Conservation (phyloP, 2,329 filamentous ascomycete species). For the Cladophialophora bantiana region DNA sequence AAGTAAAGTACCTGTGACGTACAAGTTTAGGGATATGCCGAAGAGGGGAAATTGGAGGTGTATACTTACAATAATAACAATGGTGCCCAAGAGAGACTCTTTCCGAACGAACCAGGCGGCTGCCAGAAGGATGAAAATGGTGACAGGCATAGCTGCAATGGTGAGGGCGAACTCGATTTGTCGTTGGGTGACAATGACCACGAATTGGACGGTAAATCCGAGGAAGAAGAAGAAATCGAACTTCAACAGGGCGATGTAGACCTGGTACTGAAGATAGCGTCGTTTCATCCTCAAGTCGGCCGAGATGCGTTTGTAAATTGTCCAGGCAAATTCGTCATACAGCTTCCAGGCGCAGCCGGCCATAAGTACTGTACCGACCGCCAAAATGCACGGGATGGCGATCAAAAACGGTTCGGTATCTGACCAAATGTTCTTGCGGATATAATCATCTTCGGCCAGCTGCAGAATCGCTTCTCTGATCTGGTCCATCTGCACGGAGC, state of each 20-base stretch:
- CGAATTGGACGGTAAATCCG: slow-evolving; percentile 96
- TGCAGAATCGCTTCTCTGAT: slow-evolving; percentile 74
- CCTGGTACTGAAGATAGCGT: slow-evolving; percentile 95
- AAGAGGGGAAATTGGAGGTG: not conserved
- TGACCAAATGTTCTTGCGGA: slow-evolving; percentile 68
- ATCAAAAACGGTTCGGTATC: slow-evolving; percentile 78
- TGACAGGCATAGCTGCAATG: slow-evolving; percentile 86
- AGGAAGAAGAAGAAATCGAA: slow-evolving; percentile 99
- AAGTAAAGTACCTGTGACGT: slow-evolving; percentile 73
- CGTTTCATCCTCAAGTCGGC: slow-evolving; percentile 97
- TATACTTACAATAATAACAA: slow-evolving; percentile 69
- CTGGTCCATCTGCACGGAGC: slow-evolving; percentile 90
- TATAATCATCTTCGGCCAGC: slow-evolving; percentile 57
- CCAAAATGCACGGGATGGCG: slow-evolving; percentile 84
- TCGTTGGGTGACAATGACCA: slow-evolving; percentile 81
- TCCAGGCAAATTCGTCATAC: slow-evolving; percentile 98
- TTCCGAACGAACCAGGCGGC: slow-evolving; percentile 85
- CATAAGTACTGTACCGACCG: slow-evolving; percentile 74
- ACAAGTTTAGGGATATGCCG: slow-evolving; percentile 10
- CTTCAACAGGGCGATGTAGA: slow-evolving; percentile 96
- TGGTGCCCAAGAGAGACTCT: slow-evolving; percentile 82
- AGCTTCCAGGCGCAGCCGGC: slow-evolving; percentile 87
- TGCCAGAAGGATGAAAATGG: slow-evolving; percentile 83
- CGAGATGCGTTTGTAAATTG: slow-evolving; percentile 98
- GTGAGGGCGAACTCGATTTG: slow-evolving; percentile 83